Evolutionary conservation across 352 stramenopile species (phyloP).

Genomic region (Globisporangium recalcitrans): DNA sequence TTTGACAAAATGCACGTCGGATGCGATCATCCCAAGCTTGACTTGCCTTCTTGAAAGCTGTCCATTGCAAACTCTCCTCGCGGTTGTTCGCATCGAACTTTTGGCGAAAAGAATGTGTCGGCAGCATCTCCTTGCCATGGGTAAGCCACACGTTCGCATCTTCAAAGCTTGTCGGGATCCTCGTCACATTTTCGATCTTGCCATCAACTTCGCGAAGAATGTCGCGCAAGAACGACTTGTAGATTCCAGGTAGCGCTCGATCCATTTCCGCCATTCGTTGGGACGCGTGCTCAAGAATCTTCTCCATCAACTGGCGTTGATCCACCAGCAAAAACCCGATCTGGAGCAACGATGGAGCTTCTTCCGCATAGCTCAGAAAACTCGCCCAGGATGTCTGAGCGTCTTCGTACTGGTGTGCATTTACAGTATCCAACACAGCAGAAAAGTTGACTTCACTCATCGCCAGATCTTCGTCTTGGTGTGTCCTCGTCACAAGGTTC

Average conservation of each 20-base stretch:
- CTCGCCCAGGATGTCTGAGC: slow-evolving; percentile 31
- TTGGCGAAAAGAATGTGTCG: slow-evolving; percentile 40
- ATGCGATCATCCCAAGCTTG: slow-evolving; percentile 11
- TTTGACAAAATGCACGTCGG: slow-evolving; percentile 10
- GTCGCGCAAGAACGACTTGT: slow-evolving; percentile 40
- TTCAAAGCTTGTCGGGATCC: slow-evolving; percentile 46
- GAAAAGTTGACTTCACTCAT: neutral
- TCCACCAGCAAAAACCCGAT: slow-evolving; percentile 53
- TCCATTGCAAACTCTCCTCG: slow-evolving; percentile 16
- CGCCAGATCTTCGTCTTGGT: slow-evolving; percentile 18
- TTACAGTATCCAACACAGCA: slow-evolving; percentile 12
- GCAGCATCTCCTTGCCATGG: slow-evolving; percentile 52
- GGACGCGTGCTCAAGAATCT: slow-evolving; percentile 27
- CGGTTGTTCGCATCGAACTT: slow-evolving; percentile 44
- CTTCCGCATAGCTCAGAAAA: slow-evolving; percentile 34
- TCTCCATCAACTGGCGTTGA: slow-evolving; percentile 32
- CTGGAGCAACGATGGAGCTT: slow-evolving; percentile 29
- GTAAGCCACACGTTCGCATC: slow-evolving; percentile 46
- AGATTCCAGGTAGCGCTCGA: slow-evolving; percentile 39
- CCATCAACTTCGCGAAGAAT: slow-evolving; percentile 49
- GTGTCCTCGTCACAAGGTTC: slow-evolving; percentile 10
- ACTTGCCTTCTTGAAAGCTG: slow-evolving; percentile 13
- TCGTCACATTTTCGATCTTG: slow-evolving; percentile 51
- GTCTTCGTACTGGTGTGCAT: slow-evolving; percentile 34
- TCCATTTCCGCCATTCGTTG: slow-evolving; percentile 36